Evolutionary conservation across 352 stramenopile species (phyloP), one percentile per base, ranked within the genome.

Genomic region (Pythium pyrilobum): DNA sequence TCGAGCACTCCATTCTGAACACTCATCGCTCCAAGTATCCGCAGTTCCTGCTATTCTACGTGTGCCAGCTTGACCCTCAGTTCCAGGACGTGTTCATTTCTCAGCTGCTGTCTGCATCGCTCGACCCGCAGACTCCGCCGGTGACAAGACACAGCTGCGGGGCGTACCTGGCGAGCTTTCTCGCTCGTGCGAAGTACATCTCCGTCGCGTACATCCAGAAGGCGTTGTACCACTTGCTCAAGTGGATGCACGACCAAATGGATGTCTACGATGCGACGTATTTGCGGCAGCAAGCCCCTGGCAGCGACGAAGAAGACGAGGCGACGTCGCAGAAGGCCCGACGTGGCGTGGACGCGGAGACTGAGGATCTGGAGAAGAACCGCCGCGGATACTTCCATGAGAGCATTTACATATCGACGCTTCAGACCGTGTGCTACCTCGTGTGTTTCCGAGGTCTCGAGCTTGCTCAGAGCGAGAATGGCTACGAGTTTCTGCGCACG

Each of bases 401-500:
- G 52, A 80, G 64, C 45, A 92, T 85, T 46, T 91, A 77, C 66
- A 77, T 91, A 46, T 89, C 78, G 0, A 85, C 81, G 36, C 67
- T 97, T 32, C 96, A 99, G 71, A 96, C 96, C 15, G 91, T 96
- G 32, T 99, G 97, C 73, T 99, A 99, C 72, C 87, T 99, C 37
- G 80, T 99, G 67, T 98, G 95, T 63, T 99, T 98, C 63, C 85
- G 94, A 32, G 95, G 94, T n/a, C 68, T 91, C 32, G 84, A 95
- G 60, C 74, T 97, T 44, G 65, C 87, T 67, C 66, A 85, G 41
- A 72, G 50, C 27, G 73, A 82, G 21, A 74, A 79, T 25, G 74
- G 83, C 21, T 93, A 92, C 55, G 77, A 87, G 12, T 93, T 91
- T 48, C 55, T 93, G 61, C 81, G 80, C 8, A 88, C 63, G 28